Conservation (phyloP, 1,139 yeast species). For the Taphrina betulina region DNA sequence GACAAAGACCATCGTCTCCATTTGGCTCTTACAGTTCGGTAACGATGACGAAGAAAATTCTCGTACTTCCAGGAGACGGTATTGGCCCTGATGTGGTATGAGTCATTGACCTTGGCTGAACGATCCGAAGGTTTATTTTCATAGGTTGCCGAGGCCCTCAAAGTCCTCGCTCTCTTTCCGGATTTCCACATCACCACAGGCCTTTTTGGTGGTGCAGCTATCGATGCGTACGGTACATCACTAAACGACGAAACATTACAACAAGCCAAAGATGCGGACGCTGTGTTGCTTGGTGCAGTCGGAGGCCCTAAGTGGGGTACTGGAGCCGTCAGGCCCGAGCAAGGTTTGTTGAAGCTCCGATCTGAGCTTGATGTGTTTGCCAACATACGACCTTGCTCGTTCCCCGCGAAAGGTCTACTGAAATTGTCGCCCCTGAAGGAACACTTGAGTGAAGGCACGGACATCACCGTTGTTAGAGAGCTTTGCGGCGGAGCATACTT, state of each 20-base stretch:
- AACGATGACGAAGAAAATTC: constrained; percentile 58
- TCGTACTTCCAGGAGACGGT: constrained; percentile 93
- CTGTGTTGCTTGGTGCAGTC: constrained; percentile 92
- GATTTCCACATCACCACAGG: constrained; percentile 61
- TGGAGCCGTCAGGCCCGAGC: constrained; percentile 92
- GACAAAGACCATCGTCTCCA: too few species aligned
- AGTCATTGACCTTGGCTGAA: too few species aligned
- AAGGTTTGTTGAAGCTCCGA: constrained; percentile 87
- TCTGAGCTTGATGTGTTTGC: constrained; percentile 93
- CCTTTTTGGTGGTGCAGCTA: constrained; percentile 96
- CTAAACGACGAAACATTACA: constrained; percentile 82
- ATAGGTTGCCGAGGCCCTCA: constrained; percentile 75
- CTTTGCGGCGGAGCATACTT: constrained; percentile 97
- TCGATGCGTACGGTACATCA: constrained; percentile 93
- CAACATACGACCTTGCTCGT: constrained; percentile 92
- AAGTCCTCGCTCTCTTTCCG: constrained; percentile 77
- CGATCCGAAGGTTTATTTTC: too few species aligned
- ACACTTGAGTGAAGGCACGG: constrained; percentile 82
- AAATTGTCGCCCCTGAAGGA: constrained; percentile 84
- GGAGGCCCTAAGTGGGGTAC: constrained; percentile 99
- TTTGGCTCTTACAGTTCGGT: too few species aligned
- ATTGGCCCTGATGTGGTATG: constrained; percentile 79
- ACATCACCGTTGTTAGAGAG: constrained; percentile 90
- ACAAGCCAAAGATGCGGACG: constrained; percentile 86
- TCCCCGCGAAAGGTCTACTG: constrained; percentile 79